Conservation (phyloP, 495 filamentous ascomycete species). For the Penicillium arizonense region DNA sequence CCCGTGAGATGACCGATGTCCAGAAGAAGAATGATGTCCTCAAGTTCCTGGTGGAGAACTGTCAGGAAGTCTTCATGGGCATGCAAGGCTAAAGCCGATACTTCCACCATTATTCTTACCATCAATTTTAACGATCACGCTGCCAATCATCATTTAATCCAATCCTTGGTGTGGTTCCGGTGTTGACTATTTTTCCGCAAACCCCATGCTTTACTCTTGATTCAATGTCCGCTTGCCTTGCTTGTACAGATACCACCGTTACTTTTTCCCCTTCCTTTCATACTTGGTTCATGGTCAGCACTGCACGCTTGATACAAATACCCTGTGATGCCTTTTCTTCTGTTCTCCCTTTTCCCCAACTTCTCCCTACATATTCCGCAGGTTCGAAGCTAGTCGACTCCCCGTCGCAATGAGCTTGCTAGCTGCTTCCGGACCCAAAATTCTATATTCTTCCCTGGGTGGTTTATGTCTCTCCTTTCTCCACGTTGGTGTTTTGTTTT, state of each 20-base stretch:
- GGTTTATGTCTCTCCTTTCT: constrained; percentile 5
- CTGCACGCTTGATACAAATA: constrained; percentile 28
- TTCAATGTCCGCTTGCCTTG: constrained; percentile 1
- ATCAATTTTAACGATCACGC: not conserved
- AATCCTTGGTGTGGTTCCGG: constrained; percentile 27
- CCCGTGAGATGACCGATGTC: constrained; percentile 95
- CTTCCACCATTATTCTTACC: not conserved
- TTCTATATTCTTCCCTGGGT: constrained; percentile 6
- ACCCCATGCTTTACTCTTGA: not conserved
- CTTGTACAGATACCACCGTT: constrained; percentile 22
- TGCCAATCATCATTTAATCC: constrained; percentile 32
- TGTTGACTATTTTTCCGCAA: constrained; percentile 7
- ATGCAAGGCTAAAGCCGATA: constrained; percentile 26
- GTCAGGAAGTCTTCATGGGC: constrained; percentile 69
- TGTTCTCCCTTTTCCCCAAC: not conserved
- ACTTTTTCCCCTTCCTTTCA: constrained; percentile 1
- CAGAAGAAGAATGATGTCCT: constrained; percentile 86
- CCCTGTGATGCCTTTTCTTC: constrained; percentile 16
- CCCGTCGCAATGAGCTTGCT: not conserved
- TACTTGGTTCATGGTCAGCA: constrained; percentile 25
- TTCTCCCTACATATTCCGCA: constrained; percentile 23
- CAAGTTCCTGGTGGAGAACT: constrained; percentile 87
- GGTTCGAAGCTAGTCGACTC: constrained; percentile 22
- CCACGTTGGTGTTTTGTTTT: constrained; percentile 3
- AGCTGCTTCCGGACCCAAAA: constrained; percentile 4